Base-by-base conservation (phyloP, 1,284 basidiomycete species). In the Porodaedalea pini region DNA sequence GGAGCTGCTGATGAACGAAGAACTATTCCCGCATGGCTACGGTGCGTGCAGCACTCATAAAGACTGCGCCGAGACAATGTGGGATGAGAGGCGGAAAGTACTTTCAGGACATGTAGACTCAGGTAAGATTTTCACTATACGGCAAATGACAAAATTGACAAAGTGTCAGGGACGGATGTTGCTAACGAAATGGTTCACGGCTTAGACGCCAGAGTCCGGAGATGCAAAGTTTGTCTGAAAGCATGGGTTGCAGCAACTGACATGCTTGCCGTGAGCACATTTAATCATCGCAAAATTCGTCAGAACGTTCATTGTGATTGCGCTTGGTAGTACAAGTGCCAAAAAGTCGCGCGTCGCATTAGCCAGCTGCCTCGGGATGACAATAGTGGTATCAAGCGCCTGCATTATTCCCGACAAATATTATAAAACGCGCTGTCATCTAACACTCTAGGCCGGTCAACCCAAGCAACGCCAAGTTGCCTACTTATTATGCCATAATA, bases 401-500 rank as follows among this genome's bases (percentile, higher is more conserved):
- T 54, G 27, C 36, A 40, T 56, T 47, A 37, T 32, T 43, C 36
- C 6, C 4, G n/a, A 4, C n/a, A 29, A 39, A 44, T 40, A 51
- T 52, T 23, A 15, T 45, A 50, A n/a, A n/a, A n/a, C n/a, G n/a
- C n/a, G n/a, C n/a, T n/a, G n/a, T n/a, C n/a, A n/a, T n/a, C n/a
- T n/a, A n/a, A n/a, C n/a, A n/a, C n/a, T n/a, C n/a, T n/a, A n/a
- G n/a, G n/a, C n/a, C n/a, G n/a, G n/a, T n/a, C n/a, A n/a, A n/a
- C n/a, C n/a, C n/a, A n/a, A n/a, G n/a, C n/a, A n/a, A n/a, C n/a
- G n/a, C n/a, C n/a, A n/a, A n/a, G n/a, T n/a, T n/a, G n/a, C n/a
- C 51, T 75, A 90, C 69, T 80, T 85, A 73, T 91, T 91, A 68
- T 90, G 86, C 88, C 88, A 90, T 54, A 91, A 68, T 49, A 92